Evolutionary conservation across 192 early-diverging fungal genomes (phyloP).

Genomic region (Backusella sp.): DNA sequence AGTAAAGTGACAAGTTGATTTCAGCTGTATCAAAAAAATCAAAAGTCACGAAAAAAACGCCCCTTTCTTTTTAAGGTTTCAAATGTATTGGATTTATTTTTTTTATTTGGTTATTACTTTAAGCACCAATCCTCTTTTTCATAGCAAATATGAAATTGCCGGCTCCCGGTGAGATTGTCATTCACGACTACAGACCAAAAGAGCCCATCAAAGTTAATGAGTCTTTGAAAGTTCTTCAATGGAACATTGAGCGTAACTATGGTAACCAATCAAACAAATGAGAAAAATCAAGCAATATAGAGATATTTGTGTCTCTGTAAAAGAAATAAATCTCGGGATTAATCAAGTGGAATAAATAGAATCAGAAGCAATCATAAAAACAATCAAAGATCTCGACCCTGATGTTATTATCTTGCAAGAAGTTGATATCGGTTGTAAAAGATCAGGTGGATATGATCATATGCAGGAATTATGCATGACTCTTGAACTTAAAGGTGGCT

Average conservation of each 20-base stretch:
- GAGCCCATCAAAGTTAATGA: not conserved
- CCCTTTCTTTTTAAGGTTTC: constrained; percentile 1
- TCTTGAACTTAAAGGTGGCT: constrained; percentile 61
- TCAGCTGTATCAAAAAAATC: not conserved
- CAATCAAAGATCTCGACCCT: constrained; percentile 55
- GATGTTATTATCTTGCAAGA: constrained; percentile 76
- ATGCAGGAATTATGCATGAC: constrained; percentile 57
- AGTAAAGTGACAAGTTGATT: not conserved
- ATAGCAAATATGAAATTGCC: not conserved
- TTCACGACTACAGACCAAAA: constrained; percentile 7
- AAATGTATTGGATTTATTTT: not conserved
- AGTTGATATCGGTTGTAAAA: constrained; percentile 71
- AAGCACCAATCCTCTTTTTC: not conserved
- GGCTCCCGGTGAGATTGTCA: constrained; percentile 11
- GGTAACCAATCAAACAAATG: constrained; percentile 20
- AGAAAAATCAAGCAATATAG: not conserved
- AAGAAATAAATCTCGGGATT: not conserved
- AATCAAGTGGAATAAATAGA: constrained; percentile 15
- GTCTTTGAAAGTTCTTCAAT: constrained; percentile 67
- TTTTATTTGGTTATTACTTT: not conserved
- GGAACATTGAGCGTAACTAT: constrained; percentile 86
- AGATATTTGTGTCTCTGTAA: not conserved
- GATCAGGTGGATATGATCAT: constrained; percentile 64
- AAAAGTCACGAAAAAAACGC: constrained; percentile 5
- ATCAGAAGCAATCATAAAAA: constrained; percentile 54